These are phyloP conservation scores for Eucalyptus sp. DNA, from an alignment of 345 rosid genomes.

Conservation along the genomic window DNA sequence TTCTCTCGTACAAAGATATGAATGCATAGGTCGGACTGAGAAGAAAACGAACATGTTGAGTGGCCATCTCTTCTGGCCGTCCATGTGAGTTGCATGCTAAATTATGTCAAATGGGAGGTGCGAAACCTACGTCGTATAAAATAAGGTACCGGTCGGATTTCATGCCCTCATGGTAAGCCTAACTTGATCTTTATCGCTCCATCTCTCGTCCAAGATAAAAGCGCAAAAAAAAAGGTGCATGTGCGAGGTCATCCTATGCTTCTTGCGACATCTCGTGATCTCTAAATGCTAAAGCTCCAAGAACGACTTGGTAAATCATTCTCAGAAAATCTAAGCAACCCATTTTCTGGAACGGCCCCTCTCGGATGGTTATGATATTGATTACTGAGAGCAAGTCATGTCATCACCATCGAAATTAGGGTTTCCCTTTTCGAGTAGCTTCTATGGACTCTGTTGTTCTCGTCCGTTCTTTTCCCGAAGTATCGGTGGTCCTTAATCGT, in stretches of 20 bases:
- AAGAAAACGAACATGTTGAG: not conserved
- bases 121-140: not conserved
- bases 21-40: not conserved
- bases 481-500: not conserved
- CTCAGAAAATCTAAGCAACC: not conserved
- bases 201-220: not conserved
- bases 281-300: not conserved
- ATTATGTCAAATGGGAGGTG: not conserved
- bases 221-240: not conserved
- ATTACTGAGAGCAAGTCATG: not conserved
- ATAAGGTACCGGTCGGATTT: not conserved
- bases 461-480: not conserved
- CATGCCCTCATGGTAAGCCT: conserved; percentile 1
- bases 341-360: not conserved
- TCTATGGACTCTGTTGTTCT: not conserved
- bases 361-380: not conserved
- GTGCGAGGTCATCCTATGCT: not conserved
- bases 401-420: not conserved
- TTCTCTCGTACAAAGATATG: not conserved
- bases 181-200: conserved; percentile 1
- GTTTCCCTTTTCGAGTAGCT: not conserved
- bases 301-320: not conserved
- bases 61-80: not conserved
- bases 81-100: not conserved
- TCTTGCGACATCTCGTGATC: not conserved